Evolutionary conservation across 306 rosid genomes (phyloP).

Genomic region (Arachis hypogaea): DNA sequence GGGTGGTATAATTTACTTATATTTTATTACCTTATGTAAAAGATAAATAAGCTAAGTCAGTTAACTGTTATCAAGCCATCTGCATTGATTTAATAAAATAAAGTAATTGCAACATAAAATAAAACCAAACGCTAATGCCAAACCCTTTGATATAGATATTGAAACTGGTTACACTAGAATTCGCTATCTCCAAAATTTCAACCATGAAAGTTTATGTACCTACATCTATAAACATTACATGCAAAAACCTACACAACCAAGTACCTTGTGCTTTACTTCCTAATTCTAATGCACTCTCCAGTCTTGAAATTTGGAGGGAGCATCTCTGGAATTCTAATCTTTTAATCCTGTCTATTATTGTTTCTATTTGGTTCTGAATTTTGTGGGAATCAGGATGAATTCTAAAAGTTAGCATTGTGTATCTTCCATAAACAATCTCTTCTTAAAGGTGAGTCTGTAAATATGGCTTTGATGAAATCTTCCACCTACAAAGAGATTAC

Average conservation of each 20-base stretch:
- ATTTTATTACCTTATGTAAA: too few relatives aligned
- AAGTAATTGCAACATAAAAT: neutral
- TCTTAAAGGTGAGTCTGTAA: slow-evolving; percentile 80
- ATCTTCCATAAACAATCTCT: slow-evolving; percentile 82
- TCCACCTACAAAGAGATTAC: slow-evolving; percentile 54
- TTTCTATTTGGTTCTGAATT: neutral
- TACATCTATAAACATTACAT: slow-evolving; percentile 18
- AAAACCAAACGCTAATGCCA: neutral
- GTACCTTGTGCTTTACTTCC: slow-evolving; percentile 6
- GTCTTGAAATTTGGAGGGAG: neutral
- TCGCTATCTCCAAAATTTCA: slow-evolving; percentile 5
- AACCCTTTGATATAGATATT: neutral
- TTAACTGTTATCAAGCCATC: neutral
- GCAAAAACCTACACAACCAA: slow-evolving; percentile 19
- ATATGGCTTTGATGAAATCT: slow-evolving; percentile 83
- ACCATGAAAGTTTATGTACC: neutral
- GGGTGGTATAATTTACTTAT: too few relatives aligned
- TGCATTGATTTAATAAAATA: neutral
- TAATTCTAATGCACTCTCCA: too few relatives aligned
- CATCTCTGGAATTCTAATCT: slow-evolving; percentile 22
- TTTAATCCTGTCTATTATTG: neutral
- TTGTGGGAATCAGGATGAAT: slow-evolving; percentile 22
- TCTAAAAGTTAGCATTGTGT: slow-evolving; percentile 52
- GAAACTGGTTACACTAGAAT: slow-evolving; percentile 12
- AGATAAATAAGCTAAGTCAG: neutral